Evolutionary conservation across 2,329 filamentous ascomycete genomes (phyloP).

Genomic region (Diplocarpon rosae): DNA sequence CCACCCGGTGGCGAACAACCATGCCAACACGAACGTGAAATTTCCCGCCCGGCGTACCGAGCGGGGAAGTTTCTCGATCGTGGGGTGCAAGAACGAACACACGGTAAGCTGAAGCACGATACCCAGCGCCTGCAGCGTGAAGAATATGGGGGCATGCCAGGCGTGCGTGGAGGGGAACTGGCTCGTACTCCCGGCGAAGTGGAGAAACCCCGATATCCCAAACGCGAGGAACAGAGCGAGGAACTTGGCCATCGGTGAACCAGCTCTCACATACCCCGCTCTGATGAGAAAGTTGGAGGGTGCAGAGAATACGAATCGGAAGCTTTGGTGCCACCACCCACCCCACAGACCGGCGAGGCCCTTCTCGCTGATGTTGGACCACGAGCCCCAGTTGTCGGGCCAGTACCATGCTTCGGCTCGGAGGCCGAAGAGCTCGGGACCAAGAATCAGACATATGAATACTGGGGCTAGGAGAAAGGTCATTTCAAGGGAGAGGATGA

Average conservation of each 20-base stretch:
- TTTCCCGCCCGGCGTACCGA: conserved; percentile 44
- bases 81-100: conserved; percentile 25
- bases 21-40: conserved; percentile 47
- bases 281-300: conserved; percentile 40
- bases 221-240: conserved; percentile 44
- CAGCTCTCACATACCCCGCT: conserved; percentile 30
- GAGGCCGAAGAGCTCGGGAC: conserved; percentile 39
- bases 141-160: conserved; percentile 56
- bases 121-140: conserved; percentile 57
- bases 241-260: conserved; percentile 26
- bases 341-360: conserved; percentile 79
- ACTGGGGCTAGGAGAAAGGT: conserved; percentile 52
- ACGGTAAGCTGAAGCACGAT: conserved; percentile 46
- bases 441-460: conserved; percentile 38
- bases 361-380: conserved; percentile 46
- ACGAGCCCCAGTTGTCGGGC: conserved; percentile 44
- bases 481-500: conserved; percentile 50
- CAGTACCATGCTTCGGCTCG: conserved; percentile 52
- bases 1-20: conserved; percentile 56
- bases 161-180: conserved; percentile 41
- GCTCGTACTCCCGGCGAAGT: conserved; percentile 59
- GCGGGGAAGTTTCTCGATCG: conserved; percentile 33
- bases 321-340: conserved; percentile 83
- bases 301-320: conserved; percentile 60
- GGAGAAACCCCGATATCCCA: conserved; percentile 54